Conservation (phyloP, 2,329 filamentous ascomycete species). For the Hymenoscyphus fraxineus region DNA sequence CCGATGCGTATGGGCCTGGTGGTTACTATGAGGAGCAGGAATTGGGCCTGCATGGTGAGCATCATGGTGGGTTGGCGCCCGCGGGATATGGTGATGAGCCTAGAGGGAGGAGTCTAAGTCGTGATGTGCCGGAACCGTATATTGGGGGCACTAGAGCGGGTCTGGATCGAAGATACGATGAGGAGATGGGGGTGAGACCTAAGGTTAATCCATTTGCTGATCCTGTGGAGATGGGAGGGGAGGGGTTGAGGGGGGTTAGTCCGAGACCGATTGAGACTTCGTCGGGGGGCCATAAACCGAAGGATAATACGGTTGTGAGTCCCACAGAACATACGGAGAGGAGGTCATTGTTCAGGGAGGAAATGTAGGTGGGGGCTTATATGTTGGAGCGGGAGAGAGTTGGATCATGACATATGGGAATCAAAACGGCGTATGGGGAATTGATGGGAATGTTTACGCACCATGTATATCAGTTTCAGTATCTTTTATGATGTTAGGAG, state of each 20-base stretch:
- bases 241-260: slow-evolving; percentile 67
- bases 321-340: slow-evolving; percentile 53
- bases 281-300: slow-evolving; percentile 26
- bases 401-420: slow-evolving; percentile 5
- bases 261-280: slow-evolving; percentile 65
- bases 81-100: slow-evolving; percentile 41
- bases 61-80: slow-evolving; percentile 36
- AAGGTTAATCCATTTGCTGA: slow-evolving; percentile 68
- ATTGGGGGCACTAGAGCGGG: slow-evolving; percentile 39
- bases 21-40: slow-evolving; percentile 77
- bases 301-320: slow-evolving; percentile 13
- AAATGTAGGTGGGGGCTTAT: slow-evolving; percentile 46
- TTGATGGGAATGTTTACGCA: slow-evolving; percentile 2
- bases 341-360: slow-evolving; percentile 66
- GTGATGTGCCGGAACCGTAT: slow-evolving; percentile 42
- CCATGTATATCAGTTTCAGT: slow-evolving; percentile 5
- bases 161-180: slow-evolving; percentile 43
- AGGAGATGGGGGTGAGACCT: slow-evolving; percentile 41
- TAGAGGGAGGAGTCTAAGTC: slow-evolving; percentile 41
- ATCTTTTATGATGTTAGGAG: neutral
- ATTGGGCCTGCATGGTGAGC: slow-evolving; percentile 49
- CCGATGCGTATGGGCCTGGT: slow-evolving; percentile 56
- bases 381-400: neutral
- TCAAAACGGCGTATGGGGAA: slow-evolving; percentile 3
- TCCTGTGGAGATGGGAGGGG: slow-evolving; percentile 54